Percentiles rank a stretch among this genome's conserved stretches.
Conservation (phyloP, 202 grass and related monocot genomes). For the Musa balbisiana region DNA sequence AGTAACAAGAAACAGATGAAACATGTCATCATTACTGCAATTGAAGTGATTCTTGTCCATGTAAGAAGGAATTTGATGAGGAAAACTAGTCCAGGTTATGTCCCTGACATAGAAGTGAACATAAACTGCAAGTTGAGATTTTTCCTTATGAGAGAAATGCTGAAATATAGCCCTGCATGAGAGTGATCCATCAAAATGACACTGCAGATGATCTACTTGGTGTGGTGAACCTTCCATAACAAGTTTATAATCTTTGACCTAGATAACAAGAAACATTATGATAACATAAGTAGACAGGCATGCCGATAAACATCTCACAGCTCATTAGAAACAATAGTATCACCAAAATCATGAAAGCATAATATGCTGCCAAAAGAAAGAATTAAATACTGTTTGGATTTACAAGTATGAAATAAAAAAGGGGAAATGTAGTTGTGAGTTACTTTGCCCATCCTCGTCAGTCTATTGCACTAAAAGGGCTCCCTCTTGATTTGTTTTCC, state of each 20-base stretch:
- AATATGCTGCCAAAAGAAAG: no score
- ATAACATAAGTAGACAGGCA: neutral
- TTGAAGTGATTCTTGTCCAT: constrained; percentile 15
- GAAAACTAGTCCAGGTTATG: constrained; percentile 34
- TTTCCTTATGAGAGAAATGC: constrained; percentile 38
- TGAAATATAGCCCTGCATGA: constrained; percentile 65
- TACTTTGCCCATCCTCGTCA: no score
- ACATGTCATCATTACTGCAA: constrained; percentile 16
- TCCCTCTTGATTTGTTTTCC: no score
- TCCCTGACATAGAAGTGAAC: constrained; percentile 54
- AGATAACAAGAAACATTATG: constrained; percentile 17
- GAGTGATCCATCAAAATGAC: constrained; percentile 42
- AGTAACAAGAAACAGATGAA: constrained; percentile 62
- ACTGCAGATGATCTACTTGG: constrained; percentile 38
- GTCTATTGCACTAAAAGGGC: no score
- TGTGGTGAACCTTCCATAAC: constrained; percentile 61
- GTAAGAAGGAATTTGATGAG: constrained; percentile 36
- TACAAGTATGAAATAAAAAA: neutral
- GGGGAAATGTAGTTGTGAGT: no score
- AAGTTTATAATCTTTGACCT: constrained; percentile 68
- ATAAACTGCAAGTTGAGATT: constrained; percentile 44
- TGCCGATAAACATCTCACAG: neutral
- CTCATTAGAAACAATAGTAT: neutral
- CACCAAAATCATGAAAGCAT: no score
- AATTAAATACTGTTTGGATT: no score